A percentile compares a stretch with the other conserved stretches of the same genome.
Conservation (phyloP, 441 rosid species). For the Codiaeum variegatum region DNA sequence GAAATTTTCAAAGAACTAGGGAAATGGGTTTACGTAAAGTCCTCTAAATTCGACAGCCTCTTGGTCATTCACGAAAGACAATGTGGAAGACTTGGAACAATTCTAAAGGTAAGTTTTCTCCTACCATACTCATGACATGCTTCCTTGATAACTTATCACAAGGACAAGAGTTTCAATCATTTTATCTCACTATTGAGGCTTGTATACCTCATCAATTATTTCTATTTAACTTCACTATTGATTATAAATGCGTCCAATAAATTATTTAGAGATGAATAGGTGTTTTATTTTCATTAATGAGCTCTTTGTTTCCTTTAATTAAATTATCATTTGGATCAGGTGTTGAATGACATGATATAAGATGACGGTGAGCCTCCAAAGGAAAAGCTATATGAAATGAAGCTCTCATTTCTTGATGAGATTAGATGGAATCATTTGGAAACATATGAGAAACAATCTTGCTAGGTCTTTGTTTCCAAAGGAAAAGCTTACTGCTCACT, state of each 20-base stretch:
- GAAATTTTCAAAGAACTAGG: slow-evolving; percentile 72
- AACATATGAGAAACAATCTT: slow-evolving; percentile 64
- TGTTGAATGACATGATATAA: slow-evolving; percentile 67
- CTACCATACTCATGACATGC: not conserved
- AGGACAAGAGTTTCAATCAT: not conserved
- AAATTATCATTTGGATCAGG: slow-evolving; percentile 34
- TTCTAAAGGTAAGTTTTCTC: slow-evolving; percentile 61
- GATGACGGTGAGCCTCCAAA: slow-evolving; percentile 69
- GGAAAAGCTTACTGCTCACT: too few species aligned
- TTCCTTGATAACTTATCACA: not conserved
- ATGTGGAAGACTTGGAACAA: slow-evolving; percentile 68
- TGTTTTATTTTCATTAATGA: not conserved
- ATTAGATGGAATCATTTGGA: slow-evolving; percentile 77
- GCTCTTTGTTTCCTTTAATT: not conserved
- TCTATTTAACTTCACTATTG: not conserved
- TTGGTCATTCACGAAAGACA: slow-evolving; percentile 70
- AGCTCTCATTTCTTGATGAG: slow-evolving; percentile 70
- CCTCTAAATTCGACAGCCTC: slow-evolving; percentile 71
- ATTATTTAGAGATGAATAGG: not conserved
- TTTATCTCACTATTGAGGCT: not conserved
- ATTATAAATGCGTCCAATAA: not conserved
- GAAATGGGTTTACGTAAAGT: slow-evolving; percentile 88
- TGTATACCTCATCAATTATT: not conserved
- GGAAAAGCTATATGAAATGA: slow-evolving; percentile 75
- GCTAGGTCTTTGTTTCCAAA: too few species aligned